Percentiles rank a stretch among this genome's conserved stretches.
Conservation (phyloP, 78 protist species). For the Thecamonas trahens region DNA sequence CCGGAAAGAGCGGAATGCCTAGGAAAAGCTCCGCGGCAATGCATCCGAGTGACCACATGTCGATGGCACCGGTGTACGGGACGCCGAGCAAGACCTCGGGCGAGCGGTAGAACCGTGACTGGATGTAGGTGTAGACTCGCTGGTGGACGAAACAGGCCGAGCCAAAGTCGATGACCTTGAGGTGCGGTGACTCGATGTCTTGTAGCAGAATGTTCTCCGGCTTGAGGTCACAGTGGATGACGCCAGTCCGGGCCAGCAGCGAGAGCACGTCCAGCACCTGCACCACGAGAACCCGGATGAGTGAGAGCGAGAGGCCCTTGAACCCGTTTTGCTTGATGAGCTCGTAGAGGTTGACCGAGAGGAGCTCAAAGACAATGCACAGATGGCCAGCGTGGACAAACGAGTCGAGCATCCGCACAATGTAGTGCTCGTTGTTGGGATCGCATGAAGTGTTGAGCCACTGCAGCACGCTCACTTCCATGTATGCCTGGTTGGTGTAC, state of each 20-base stretch:
- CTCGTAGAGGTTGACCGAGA: slow-evolving; percentile 73
- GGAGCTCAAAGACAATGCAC: slow-evolving; percentile 65
- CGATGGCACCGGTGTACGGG: slow-evolving; percentile 54
- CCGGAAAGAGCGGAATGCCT: slow-evolving; percentile 88
- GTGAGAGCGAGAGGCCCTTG: slow-evolving; percentile 71
- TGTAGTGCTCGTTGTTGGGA: slow-evolving; percentile 5
- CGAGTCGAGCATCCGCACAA: slow-evolving; percentile 35
- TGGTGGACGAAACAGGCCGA: slow-evolving; percentile 62
- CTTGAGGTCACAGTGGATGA: slow-evolving; percentile 93
- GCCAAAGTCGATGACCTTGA: slow-evolving; percentile 85
- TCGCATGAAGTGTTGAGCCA: neutral
- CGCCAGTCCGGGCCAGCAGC: slow-evolving; percentile 42
- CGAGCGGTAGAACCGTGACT: slow-evolving; percentile 86
- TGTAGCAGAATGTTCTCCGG: slow-evolving; percentile 76
- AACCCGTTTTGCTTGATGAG: slow-evolving; percentile 67
- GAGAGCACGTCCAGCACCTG: slow-evolving; percentile 67
- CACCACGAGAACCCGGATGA: slow-evolving; percentile 67
- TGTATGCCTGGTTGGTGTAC: neutral
- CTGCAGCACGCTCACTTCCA: neutral
- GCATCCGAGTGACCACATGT: slow-evolving; percentile 84
- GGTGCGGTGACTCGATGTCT: slow-evolving; percentile 6
- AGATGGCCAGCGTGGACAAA: slow-evolving; percentile 42
- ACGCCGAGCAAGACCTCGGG: slow-evolving; percentile 90
- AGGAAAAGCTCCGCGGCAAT: slow-evolving; percentile 70
- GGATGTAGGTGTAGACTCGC: slow-evolving; percentile 81